Evolutionary conservation across 345 rosid species (phyloP), one percentile per base, ranked within the genome.

Genomic region (Corymbia maculata): DNA sequence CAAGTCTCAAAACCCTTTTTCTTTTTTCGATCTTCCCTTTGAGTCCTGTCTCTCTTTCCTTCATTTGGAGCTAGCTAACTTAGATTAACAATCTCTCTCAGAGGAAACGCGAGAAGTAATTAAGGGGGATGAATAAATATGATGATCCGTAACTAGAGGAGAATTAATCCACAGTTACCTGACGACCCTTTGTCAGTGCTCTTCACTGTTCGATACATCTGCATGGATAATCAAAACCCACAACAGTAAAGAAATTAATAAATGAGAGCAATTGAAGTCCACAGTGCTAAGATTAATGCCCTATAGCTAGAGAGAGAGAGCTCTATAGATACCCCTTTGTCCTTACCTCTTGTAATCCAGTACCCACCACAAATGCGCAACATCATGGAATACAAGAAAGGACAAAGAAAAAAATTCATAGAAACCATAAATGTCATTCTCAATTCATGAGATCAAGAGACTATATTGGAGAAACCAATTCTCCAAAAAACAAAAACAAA

Each of bases 121-220:
- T 85, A 85, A 52, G 24, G 21, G 57, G 36, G 14, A 55, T 36
- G 70, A 55, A 26, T 52, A 86, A 44, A n/a, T 13, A 42, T 32
- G 32, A 26, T 28, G 88, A 86, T 55, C 32, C 22, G 49, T 16
- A 19, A 42, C 36, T 44, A 11, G 51, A 52, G 44, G 82, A 85
- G 32, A 53, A 26, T 45, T 19, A 44, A 47, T n/a, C 61, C 52
- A 24, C 15, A 86, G 86, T 92, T 93, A 96, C 98, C 98, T 59
- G 86, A 51, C 92, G 95, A 85, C 91, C 93, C 94, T 93, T 95
- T 97, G 94, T 94, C 95, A 91, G 99, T 96, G 94, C 94, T 95
- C 95, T 94, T 98, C 91, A 98, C 99, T 95, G 99, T 98, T 95
- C 99, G 96, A 91, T 98, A 98, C 99, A 98, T 98, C 99, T 98